These are phyloP conservation scores for Globisporangium ultimum DNA, from an alignment of 352 stramenopile species.

Conservation along the genomic window DNA sequence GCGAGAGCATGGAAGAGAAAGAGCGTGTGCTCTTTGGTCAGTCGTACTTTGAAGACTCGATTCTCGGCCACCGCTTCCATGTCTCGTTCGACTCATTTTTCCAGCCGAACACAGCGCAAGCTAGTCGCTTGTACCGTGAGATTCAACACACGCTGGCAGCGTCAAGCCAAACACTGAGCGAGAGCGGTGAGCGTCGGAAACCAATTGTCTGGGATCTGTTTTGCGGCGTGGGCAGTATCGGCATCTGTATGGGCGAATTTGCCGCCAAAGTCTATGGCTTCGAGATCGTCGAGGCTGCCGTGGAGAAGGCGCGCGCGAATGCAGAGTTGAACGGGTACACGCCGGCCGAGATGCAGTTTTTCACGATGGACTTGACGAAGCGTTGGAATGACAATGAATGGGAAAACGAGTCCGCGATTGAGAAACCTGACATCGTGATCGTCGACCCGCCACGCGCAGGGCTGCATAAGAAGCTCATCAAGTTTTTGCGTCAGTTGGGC, in stretches of 20 bases:
- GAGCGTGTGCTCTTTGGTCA: constrained; percentile 45
- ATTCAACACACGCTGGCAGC: constrained; percentile 36
- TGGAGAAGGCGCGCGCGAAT: constrained; percentile 52
- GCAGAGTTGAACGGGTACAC: constrained; percentile 57
- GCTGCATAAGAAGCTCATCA: constrained; percentile 64
- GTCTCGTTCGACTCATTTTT: constrained; percentile 80
- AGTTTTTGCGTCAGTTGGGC: constrained; percentile 41
- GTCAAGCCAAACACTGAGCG: neutral
- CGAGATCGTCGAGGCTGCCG: constrained; percentile 57
- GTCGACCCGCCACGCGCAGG: constrained; percentile 71
- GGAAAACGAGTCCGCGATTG: constrained; percentile 15
- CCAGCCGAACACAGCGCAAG: constrained; percentile 67
- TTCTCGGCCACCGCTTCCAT: constrained; percentile 56
- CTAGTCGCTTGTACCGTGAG: constrained; percentile 49
- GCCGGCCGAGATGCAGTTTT: constrained; percentile 55
- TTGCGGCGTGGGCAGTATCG: constrained; percentile 76
- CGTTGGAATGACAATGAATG: constrained; percentile 42
- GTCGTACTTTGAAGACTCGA: constrained; percentile 49
- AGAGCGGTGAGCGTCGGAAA: constrained; percentile 11
- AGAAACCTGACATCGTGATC: constrained; percentile 58
- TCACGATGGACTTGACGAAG: constrained; percentile 55
- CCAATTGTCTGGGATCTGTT: constrained; percentile 79
- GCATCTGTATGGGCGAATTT: constrained; percentile 60
- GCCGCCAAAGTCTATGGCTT: constrained; percentile 57
- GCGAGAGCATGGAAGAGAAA: neutral